phyloP scores from a whole-genome alignment of 164 flowering plant species.

The Vitis rupestris region DNA sequence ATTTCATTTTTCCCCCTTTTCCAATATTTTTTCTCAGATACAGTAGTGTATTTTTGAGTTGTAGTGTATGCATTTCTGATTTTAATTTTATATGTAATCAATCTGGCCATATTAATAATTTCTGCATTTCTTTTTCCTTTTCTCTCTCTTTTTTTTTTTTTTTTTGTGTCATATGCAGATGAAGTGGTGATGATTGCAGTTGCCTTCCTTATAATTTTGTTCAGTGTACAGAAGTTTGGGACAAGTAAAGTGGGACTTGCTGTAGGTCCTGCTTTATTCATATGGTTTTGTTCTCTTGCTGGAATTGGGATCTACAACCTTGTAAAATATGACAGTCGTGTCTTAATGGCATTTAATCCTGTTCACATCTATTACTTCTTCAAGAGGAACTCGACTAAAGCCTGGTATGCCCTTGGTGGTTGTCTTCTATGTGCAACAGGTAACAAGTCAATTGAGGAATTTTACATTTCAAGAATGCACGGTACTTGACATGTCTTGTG shows the following conservation, averaged over 20 bases:
- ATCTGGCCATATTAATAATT: not conserved
- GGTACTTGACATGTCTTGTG: not conserved
- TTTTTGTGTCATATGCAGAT: slow-evolving; percentile 53
- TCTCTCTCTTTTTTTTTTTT: not conserved
- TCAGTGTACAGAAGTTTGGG: slow-evolving; percentile 92
- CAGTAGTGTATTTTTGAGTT: no score
- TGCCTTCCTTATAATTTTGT: slow-evolving; percentile 81
- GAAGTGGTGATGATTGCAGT: slow-evolving; percentile 90
- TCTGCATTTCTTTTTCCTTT: not conserved
- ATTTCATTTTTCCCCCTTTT: no score
- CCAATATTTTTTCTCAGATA: no score
- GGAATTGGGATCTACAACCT: slow-evolving; percentile 92
- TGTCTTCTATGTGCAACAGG: slow-evolving; percentile 98
- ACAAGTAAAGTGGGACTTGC: slow-evolving; percentile 97
- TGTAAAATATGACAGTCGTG: slow-evolving; percentile 73
- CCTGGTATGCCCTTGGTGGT: slow-evolving; percentile 93
- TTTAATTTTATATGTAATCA: not conserved
- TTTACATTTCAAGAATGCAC: not conserved
- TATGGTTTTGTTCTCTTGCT: slow-evolving; percentile 97
- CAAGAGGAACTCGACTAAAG: slow-evolving; percentile 82
- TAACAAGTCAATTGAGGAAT: slow-evolving; percentile 19
- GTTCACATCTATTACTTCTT: slow-evolving; percentile 85
- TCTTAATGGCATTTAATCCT: slow-evolving; percentile 89
- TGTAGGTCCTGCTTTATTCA: slow-evolving; percentile 90
- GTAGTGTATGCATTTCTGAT: not conserved